phyloP scores from a whole-genome alignment of 345 rosid genomes.

The Citrus maxima region DNA sequence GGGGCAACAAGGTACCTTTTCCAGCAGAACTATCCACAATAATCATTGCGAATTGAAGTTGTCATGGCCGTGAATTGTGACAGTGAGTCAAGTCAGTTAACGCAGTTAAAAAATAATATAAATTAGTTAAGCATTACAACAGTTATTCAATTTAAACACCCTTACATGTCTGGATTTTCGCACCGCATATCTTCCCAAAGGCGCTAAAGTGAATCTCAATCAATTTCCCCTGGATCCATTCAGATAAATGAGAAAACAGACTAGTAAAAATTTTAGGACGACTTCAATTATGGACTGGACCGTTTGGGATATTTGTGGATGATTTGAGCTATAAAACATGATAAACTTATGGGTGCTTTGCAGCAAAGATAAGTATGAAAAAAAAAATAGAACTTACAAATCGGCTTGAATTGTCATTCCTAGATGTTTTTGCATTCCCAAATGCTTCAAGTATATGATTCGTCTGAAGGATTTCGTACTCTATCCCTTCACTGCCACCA shows the following conservation, averaged over 20 bases:
- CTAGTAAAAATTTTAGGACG: not conserved
- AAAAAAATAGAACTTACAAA: conserved; percentile 52
- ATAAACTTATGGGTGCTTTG: not conserved
- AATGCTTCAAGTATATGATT: conserved; percentile 88
- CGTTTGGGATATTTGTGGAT: not conserved
- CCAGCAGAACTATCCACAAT: conserved; percentile 64
- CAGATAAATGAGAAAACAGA: conserved; percentile 14
- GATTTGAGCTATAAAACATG: not conserved
- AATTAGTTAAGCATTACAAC: conserved; percentile 6
- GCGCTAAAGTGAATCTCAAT: conserved; percentile 79
- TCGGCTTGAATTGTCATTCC: conserved; percentile 91
- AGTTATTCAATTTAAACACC: conserved; percentile 3
- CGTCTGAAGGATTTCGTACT: conserved; percentile 59
- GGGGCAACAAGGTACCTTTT: conserved; percentile 65
- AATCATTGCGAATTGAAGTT: conserved; percentile 18
- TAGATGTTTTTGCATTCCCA: conserved; percentile 94
- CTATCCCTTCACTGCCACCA: conserved; percentile 74
- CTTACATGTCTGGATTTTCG: conserved; percentile 91
- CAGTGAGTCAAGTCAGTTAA: conserved; percentile 27
- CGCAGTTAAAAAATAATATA: conserved; percentile 7
- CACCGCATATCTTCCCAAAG: conserved; percentile 79
- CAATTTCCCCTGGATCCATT: conserved; percentile 72
- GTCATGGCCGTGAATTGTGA: conserved; percentile 13
- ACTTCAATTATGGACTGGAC: not conserved
- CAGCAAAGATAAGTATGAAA: not conserved